Conservation (phyloP, 257 asterid genomes). For the Parsonsia alboflavescens region DNA sequence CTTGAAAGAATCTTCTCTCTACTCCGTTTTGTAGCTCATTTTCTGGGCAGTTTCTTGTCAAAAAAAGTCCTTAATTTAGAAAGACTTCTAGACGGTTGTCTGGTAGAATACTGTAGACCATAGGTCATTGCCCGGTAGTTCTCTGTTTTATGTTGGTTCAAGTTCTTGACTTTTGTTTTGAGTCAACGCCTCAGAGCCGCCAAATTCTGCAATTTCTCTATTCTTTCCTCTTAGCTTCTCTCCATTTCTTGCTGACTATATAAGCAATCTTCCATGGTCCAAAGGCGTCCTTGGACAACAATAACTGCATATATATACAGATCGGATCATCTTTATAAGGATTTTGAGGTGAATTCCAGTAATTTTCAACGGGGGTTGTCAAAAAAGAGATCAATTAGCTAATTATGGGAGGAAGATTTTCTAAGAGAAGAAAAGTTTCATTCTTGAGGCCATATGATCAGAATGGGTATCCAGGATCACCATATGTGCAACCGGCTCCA, state of each 20-base stretch:
- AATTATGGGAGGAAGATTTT: neutral
- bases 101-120: neutral
- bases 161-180: neutral
- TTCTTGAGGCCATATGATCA: neutral
- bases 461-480: neutral
- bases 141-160: neutral
- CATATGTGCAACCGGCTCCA: conserved; percentile 1
- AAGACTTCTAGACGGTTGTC: neutral
- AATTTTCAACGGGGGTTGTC: neutral
- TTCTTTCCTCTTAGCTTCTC: neutral
- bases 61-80: neutral
- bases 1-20: neutral
- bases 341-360: neutral
- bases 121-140: neutral
- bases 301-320: neutral
- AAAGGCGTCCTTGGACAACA: neutral
- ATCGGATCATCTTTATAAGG: neutral
- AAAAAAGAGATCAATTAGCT: neutral
- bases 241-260: neutral
- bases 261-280: neutral
- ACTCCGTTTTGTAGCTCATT: neutral
- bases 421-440: neutral
- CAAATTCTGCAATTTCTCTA: neutral
- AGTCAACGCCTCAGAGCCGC: neutral
- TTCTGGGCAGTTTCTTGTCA: neutral